Conservation (phyloP, 148 eudicot genomes). For the Arbutus unedo region DNA sequence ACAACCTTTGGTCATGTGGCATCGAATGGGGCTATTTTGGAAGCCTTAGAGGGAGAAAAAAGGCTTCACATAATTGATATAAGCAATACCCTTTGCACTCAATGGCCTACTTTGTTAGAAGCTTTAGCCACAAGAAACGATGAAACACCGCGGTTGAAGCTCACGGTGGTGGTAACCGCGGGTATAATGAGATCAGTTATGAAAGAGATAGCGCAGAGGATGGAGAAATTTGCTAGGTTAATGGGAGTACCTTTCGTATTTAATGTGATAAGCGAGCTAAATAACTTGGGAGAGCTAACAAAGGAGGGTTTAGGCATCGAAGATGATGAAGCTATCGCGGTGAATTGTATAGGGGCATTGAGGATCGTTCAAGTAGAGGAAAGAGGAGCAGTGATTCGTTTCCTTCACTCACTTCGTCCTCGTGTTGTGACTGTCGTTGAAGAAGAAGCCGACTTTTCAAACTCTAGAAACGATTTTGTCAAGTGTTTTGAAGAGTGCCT, state of each 20-base stretch:
- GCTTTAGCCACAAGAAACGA: constrained; percentile 51
- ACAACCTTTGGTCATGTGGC: constrained; percentile 57
- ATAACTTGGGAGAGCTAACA: constrained; percentile 33
- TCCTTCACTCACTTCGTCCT: constrained; percentile 34
- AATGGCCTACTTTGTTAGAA: constrained; percentile 58
- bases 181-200: constrained; percentile 24
- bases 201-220: constrained; percentile 42
- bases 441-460: constrained; percentile 49
- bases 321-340: constrained; percentile 41
- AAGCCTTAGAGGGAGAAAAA: constrained; percentile 45
- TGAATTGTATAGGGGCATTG: constrained; percentile 45
- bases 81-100: constrained; percentile 51
- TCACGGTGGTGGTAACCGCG: constrained; percentile 37
- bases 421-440: constrained; percentile 48
- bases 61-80: constrained; percentile 49
- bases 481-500: constrained; percentile 54
- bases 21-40: constrained; percentile 53
- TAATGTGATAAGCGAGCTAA: constrained; percentile 25
- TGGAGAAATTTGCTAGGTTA: constrained; percentile 54
- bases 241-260: constrained; percentile 61
- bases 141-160: constrained; percentile 45
- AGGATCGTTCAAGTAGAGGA: constrained; percentile 28
- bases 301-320: constrained; percentile 31
- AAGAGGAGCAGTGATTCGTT: constrained; percentile 25
- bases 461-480: constrained; percentile 34